Base-by-base conservation (phyloP, 2,329 filamentous ascomycete genomes). In the Biscogniauxia mediterranea region DNA sequence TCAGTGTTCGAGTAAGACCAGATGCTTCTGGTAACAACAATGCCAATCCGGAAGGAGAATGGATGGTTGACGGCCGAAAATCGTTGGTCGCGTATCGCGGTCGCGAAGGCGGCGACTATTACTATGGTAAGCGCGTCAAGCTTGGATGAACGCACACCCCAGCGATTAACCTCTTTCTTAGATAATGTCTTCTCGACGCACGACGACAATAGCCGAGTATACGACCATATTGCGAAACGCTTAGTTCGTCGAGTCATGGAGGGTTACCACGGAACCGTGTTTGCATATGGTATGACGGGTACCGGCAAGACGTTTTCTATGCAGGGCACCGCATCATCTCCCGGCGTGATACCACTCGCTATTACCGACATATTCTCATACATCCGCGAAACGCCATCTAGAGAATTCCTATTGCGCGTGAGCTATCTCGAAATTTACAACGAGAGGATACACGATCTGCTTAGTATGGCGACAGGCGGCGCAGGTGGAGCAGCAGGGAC, bases 401-500 rank as follows among this genome's bases (percentile, higher is more conserved):
- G 95, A 62, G 95, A 99, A 73, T 99, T 99, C 68, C 78, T 99
- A 60, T 84, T 99, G 60, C 89, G 95, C 64, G 95, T 99, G 73
- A 98, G 94, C 81, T 99, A 99, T 74, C 83, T 99, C 64, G 95
- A 99, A 79, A 99, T 99, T 63, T 99, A 99, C 79, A 99, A 99
- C 71, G 95, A 99, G 74, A 96, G 87, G 77, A 98, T 99, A 61
- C 91, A 97, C 73, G 95, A 99, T 77, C 80, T 99, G 55, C 81
- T 99, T 52, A 94, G 90, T 66, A 89, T 92, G 75, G 83, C 92
- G 0, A 83, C 85, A 0, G 83, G 83, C 13, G 79, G 77, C 50
- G 85, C 82, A 5, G 72, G 81, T 19, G 87, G 84, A 20, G 80
- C 80, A 19, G 80, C 78, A 13, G 80, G 74, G 9, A 79, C 81